Base-by-base conservation (phyloP, 805 yeast species). In the Ogataea ramenticola region DNA sequence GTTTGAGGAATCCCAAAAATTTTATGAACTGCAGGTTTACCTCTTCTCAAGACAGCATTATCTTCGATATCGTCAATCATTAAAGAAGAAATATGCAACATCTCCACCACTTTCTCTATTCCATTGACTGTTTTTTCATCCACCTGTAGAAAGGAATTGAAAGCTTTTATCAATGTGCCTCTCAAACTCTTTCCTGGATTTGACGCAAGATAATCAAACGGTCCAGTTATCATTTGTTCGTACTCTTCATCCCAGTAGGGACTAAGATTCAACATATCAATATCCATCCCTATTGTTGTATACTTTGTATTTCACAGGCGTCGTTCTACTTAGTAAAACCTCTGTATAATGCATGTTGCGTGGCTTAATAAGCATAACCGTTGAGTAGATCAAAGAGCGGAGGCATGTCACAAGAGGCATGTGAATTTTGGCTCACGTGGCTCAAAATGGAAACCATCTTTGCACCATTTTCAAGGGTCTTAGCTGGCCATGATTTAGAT, bases 21-120 rank as follows among this genome's bases (percentile, higher is more conserved):
- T 41, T 75, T 62, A 60, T 90, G 96, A 0, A 96, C 86, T 4
- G 86, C 80, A 1, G 89, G 88, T 31, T 68, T 61, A 1, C 96
- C 96, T 35, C 98, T 62, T 50, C 98, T 69, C 38, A 79, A 65
- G 19, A 62, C 64, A 0, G 95, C 83, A 35, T 64, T 68, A 59
- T 90, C 98, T 57, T 90, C 98, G 24, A 90, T 84, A 55, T 90
- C 98, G 61, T 90, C 98, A 34, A 90, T 77, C 42, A 84, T 62
- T 45, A 84, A 60, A 11, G 88, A 80, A 0, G 89, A 77, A 4
- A 77, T 71, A 58, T 85, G 93, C 26, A 85, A 61, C 36, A 74
- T 71, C 47, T 75, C 79, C n/a, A 83, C 70, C 24, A 80, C 64
- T 11, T 62, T 56, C 29, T 72, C 66, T 11, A 85, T 66, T 32